phyloP scores from a whole-genome alignment of 2,329 filamentous ascomycete genomes.

The Colletotrichum sp. region DNA sequence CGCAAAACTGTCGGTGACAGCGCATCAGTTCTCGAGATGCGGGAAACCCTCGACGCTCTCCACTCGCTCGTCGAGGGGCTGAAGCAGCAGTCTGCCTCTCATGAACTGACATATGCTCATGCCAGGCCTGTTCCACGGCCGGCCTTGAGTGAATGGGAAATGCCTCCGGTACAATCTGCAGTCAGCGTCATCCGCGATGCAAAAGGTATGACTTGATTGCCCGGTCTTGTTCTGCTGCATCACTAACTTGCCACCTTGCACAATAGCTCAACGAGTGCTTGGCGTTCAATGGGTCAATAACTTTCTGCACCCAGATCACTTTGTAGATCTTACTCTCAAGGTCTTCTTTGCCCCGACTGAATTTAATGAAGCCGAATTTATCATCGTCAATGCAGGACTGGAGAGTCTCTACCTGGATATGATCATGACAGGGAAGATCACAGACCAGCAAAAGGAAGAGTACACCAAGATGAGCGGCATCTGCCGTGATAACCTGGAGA shows the following conservation, averaged over 20 bases:
- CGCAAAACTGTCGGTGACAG: conserved; percentile 37
- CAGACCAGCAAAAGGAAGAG: conserved; percentile 25
- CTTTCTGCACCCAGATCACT: conserved; percentile 31
- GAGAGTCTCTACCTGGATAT: conserved; percentile 33
- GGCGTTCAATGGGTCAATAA: conserved; percentile 30
- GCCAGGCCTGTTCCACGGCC: conserved; percentile 10
- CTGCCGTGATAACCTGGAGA: conserved; percentile 34
- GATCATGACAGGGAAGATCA: not conserved
- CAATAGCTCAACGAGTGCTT: not conserved
- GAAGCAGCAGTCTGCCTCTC: conserved; percentile 27
- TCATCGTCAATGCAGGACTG: conserved; percentile 36
- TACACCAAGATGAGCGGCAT: conserved; percentile 25
- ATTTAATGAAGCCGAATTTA: conserved; percentile 34
- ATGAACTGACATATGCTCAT: conserved; percentile 29
- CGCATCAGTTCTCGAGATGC: conserved; percentile 34
- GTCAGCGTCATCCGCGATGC: conserved; percentile 13
- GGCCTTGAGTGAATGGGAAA: conserved; percentile 5
- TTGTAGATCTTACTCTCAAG: conserved; percentile 34
- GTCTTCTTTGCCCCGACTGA: conserved; percentile 35
- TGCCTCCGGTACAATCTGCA: conserved; percentile 20
- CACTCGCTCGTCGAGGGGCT: conserved; percentile 31
- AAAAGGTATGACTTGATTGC: not conserved
- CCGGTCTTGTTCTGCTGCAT: too few species aligned
- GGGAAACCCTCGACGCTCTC: conserved; percentile 38
- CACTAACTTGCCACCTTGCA: not conserved